These are phyloP conservation scores for Spathaspora gorwiae DNA, from an alignment of 805 yeast species.

Conservation along the genomic window DNA sequence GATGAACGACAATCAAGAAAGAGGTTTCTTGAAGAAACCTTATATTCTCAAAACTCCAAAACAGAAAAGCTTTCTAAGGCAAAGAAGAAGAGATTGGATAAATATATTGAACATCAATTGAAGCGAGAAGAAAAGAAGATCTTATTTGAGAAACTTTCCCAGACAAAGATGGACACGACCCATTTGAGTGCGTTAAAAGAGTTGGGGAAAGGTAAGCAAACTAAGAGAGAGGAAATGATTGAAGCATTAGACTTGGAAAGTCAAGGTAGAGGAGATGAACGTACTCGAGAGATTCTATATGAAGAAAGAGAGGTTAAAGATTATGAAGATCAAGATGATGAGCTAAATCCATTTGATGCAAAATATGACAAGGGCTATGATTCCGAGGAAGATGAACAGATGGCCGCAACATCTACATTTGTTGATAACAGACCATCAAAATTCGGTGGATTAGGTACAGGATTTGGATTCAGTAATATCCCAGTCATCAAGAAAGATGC, in stretches of 20 bases:
- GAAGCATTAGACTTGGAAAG: conserved; percentile 72
- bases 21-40: conserved; percentile 54
- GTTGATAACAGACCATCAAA: conserved; percentile 68
- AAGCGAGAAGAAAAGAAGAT: conserved; percentile 83
- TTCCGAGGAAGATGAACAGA: conserved; percentile 14
- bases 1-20: conserved; percentile 64
- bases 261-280: conserved; percentile 65
- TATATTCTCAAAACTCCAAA: conserved; percentile 49
- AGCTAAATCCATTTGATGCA: conserved; percentile 14
- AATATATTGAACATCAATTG: conserved; percentile 86
- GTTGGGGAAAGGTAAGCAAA: conserved; percentile 69
- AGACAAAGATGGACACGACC: conserved; percentile 66
- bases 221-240: conserved; percentile 63
- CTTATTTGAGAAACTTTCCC: conserved; percentile 66
- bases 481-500: conserved; percentile 38
- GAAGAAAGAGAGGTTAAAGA: conserved; percentile 63
- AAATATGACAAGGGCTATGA: conserved; percentile 14
- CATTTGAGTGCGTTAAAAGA: conserved; percentile 67
- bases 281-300: conserved; percentile 58
- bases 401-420: conserved; percentile 36
- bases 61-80: conserved; percentile 67
- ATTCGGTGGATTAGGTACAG: conserved; percentile 58
- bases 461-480: conserved; percentile 63
- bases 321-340: conserved; percentile 33
- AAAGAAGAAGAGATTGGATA: conserved; percentile 77